Evolutionary conservation across 441 rosid genomes (phyloP).

Genomic region (Erysimum cheiri): DNA sequence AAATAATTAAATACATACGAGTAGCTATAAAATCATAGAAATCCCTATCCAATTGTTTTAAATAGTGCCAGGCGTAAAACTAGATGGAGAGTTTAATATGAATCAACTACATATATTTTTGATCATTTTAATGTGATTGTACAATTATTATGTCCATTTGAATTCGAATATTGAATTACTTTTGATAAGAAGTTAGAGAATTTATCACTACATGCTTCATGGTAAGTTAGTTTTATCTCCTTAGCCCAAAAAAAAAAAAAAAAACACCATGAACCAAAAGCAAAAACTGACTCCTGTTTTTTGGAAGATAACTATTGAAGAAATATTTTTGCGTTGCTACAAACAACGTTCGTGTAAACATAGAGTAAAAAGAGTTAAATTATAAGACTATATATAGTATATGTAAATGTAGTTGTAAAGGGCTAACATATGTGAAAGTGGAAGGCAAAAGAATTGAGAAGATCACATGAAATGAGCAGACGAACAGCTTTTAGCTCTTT

Average conservation of each 20-base stretch:
- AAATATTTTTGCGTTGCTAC: background rate
- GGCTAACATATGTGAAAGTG: conserved; percentile 16
- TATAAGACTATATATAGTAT: background rate
- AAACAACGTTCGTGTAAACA: conserved; percentile 8
- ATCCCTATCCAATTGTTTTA: conserved; percentile 4
- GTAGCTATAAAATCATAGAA: background rate
- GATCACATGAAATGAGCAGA: conserved; percentile 37
- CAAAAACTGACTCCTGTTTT: background rate
- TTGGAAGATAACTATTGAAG: no score
- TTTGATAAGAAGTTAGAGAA: background rate
- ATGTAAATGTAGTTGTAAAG: conserved; percentile 20
- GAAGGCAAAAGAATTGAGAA: conserved; percentile 39
- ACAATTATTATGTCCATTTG: background rate
- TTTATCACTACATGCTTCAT: background rate
- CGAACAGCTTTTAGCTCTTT: conserved; percentile 40
- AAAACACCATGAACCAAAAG: background rate
- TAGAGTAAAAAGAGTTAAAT: conserved; percentile 8
- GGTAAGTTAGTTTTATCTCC: background rate
- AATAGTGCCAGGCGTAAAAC: background rate
- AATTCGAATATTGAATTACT: background rate
- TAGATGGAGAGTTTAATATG: background rate
- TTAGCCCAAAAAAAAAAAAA: no score
- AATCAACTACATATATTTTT: background rate
- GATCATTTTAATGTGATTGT: background rate
- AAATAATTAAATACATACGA: background rate